Evolutionary conservation across 148 eudicot genomes (phyloP), one percentile per base, ranked within the genome.

Genomic region (Salicornia ramosissima): DNA sequence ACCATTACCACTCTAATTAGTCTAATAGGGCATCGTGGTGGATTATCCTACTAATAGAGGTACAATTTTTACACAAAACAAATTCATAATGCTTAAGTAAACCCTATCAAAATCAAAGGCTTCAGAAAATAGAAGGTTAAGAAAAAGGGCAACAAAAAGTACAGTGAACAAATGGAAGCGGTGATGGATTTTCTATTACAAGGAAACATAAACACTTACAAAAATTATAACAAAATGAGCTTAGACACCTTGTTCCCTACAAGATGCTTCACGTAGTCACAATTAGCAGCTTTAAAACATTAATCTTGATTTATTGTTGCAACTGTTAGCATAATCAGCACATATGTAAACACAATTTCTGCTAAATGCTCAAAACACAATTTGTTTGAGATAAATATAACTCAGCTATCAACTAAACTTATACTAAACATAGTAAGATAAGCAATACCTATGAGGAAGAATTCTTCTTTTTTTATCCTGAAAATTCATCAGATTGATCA

Each of bases 401-500:
- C 19, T 60, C 28, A 33, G 45, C 15, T 39, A 39, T 30, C n/a
- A 34, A 25, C 15, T 40, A 26, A 55, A n/a, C 15, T 64, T 25
- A 19, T n/a, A 11, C 29, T 21, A 65, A 34, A 21, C 61, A 39
- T 40, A 19, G 39, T 22, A 60, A 54, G 52, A 47, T 30, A 61
- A 73, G 43, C 3, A 64, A 65, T 70, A 76, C 80, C 82, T 86
- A 86, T 22, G 67, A 53, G 42, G 84, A 77, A 54, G 81, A 65
- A 21, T 78, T 82, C 65, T 88, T 83, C 68, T 89, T 81, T 55
- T 80, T 73, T 22, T 71, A 65, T 43, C 59, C 77, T 28, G 84
- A 70, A 60, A 77, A 62, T 18, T 71, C 65, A 49, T 69, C 63
- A 3, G 91, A 74, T 71, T 54, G 64, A 45, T 59, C 77, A 60